Base-by-base conservation (phyloP, 371 early-diverging fungal genomes). In the Mucor indicus region DNA sequence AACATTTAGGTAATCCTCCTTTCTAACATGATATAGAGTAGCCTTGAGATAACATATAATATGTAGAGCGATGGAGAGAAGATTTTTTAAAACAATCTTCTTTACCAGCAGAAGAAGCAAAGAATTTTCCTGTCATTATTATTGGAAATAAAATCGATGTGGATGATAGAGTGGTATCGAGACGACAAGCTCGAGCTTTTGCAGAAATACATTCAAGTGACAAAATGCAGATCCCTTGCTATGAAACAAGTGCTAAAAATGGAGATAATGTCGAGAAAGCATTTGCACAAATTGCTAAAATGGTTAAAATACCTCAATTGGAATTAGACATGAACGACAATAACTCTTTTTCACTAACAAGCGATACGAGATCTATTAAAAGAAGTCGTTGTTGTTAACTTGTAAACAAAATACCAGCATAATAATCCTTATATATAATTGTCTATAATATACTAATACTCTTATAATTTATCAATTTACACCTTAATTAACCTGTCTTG, bases 141-240 rank as follows among this genome's bases (percentile, higher is more conserved):
- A 62, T 96, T 13, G 99, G 97, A 42, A 98, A 98, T 75, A 98
- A 98, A 75, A 85, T 93, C 27, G 99, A 98, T 61, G 63, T 95
- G 47, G 89, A 92, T 55, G 92, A 93, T 38, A 75, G 96, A 21
- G 89, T 88, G 22, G 79, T 83, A 0, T 76, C 83, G n/a, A 61
- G 75, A 52, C 60, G 79, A 49, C 79, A 79, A 57, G 77, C 74
- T 15, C 55, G 75, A 33, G 78, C 70, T 37, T 76, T 70, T 60
- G 75, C 77, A 30, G 68, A 69, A 44, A 66, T 75, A 10, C 72
- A 73, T 43, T 65, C 67, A 10, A 60, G 57, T 30, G 60, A 61
- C 10, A 61, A 56, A 24, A 61, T 66, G 56, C 76, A 79, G 39
- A 83, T 90, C 47, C 92, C 90, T 54, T 92, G 90, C 73, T 94